A percentile compares a stretch with the other conserved stretches of the same genome.
Conservation (phyloP, 164 flowering plant species). For the Stephania japonica region DNA sequence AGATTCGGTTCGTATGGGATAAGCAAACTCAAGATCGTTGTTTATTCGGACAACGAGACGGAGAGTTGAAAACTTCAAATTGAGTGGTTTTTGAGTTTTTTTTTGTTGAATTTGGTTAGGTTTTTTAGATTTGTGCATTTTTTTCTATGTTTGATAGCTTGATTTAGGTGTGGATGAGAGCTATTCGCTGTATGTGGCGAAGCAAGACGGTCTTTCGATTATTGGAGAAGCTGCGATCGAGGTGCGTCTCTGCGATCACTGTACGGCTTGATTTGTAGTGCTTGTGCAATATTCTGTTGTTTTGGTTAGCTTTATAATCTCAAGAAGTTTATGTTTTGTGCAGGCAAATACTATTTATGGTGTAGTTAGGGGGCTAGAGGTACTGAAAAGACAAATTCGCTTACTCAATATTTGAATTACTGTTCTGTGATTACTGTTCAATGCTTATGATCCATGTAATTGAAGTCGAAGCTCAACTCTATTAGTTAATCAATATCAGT, state of each 20-base stretch:
- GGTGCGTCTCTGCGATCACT: not conserved
- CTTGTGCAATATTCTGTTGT: not conserved
- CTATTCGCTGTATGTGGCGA: conserved; percentile 26
- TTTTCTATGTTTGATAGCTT: conserved; percentile 19
- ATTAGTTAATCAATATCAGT: not conserved
- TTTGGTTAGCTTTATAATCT: conserved; percentile 5
- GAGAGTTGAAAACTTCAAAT: conserved; percentile 20
- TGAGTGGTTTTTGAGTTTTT: not conserved
- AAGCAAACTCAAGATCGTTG: conserved; percentile 24
- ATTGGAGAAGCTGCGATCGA: conserved; percentile 26
- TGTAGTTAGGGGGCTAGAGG: conserved; percentile 92
- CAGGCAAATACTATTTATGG: conserved; percentile 97
- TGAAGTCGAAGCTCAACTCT: not conserved
- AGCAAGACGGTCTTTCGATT: conserved; percentile 22
- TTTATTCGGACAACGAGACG: conserved; percentile 25
- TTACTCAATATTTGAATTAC: not conserved
- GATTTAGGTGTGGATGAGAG: conserved; percentile 34
- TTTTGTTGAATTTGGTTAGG: not conserved
- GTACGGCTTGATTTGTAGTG: too few species aligned
- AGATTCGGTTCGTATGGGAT: conserved; percentile 39
- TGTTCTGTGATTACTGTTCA: too few species aligned
- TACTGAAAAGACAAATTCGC: conserved; percentile 17
- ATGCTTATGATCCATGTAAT: not conserved
- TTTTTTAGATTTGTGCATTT: not conserved
- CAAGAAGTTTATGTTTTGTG: conserved; percentile 17